These are phyloP conservation scores for Hypoxylon perforatum DNA, from an alignment of 495 filamentous ascomycete species.

Conservation along the genomic window DNA sequence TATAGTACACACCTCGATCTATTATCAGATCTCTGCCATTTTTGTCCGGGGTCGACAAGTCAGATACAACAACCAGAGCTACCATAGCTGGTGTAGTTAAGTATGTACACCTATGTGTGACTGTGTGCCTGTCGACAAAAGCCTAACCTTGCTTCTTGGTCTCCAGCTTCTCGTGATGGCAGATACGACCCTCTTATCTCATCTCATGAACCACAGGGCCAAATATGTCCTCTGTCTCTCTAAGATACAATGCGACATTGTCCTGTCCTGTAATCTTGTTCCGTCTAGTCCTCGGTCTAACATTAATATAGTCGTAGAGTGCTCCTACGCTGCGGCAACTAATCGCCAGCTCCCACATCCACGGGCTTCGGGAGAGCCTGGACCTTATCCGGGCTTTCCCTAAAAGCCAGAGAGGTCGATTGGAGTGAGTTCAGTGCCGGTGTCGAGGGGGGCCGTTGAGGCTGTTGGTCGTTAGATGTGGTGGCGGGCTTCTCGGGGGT, in stretches of 20 bases:
- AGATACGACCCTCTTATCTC: no score
- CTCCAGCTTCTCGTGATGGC: no score
- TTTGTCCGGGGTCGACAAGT: slow-evolving; percentile 5
- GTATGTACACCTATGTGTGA: no score
- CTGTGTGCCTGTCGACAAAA: no score
- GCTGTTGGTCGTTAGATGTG: background rate
- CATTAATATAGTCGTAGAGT: background rate
- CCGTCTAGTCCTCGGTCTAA: no score
- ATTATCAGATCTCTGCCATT: background rate
- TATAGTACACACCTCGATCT: slow-evolving; percentile 27
- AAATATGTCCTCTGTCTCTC: no score
- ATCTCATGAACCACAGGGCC: no score
- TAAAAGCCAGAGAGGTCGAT: slow-evolving; percentile 59
- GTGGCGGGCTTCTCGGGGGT: slow-evolving; percentile 25
- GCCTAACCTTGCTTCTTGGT: no score
- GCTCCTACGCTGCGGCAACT: slow-evolving; percentile 9
- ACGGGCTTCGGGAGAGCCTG: slow-evolving; percentile 47
- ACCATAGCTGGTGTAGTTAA: no score
- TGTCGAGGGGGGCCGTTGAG: slow-evolving; percentile 17
- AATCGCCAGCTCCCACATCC: slow-evolving; percentile 44
- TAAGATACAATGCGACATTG: no score
- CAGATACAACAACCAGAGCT: background rate
- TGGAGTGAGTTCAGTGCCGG: slow-evolving; percentile 39
- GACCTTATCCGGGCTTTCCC: slow-evolving; percentile 64
- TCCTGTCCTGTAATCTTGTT: no score